Percentiles rank a stretch among this genome's conserved stretches.
Evolutionary conservation across 495 filamentous ascomycete species (phyloP).

Genomic region (Astrocystis sublimbata): DNA sequence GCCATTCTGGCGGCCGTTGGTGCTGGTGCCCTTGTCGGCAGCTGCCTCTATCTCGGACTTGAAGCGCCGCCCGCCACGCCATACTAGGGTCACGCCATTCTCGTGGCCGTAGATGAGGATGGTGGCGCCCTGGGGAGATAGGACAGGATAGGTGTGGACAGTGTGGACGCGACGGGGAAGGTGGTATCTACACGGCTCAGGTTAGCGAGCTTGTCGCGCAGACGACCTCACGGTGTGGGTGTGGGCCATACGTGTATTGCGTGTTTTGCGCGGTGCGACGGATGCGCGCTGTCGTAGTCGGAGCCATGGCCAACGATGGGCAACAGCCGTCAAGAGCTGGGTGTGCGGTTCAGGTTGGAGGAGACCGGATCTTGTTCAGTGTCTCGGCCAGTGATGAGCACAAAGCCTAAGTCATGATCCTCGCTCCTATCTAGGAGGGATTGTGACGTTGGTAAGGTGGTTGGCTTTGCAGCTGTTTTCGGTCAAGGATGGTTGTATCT

Average conservation of each 20-base stretch:
- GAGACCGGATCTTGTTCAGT: neutral
- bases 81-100: slow-evolving; percentile 72
- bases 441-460: neutral
- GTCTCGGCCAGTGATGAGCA: neutral
- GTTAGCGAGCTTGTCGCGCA: slow-evolving; percentile 15
- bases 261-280: slow-evolving; percentile 41
- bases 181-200: slow-evolving; percentile 60
- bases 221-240: neutral
- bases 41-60: slow-evolving; percentile 43
- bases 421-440: neutral
- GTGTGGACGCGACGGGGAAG: slow-evolving; percentile 72
- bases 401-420: neutral
- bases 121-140: slow-evolving; percentile 79
- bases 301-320: slow-evolving; percentile 14
- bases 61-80: slow-evolving; percentile 75
- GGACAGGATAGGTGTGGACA: slow-evolving; percentile 72
- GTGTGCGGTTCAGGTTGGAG: neutral
- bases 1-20: slow-evolving; percentile 46
- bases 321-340: neutral
- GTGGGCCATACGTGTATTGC: slow-evolving; percentile 33
- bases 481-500: no score
- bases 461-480: no score
- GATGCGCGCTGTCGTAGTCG: slow-evolving; percentile 29
- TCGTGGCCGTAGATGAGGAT: slow-evolving; percentile 83
- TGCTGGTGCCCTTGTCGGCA: slow-evolving; percentile 32